phyloP scores from a whole-genome alignment of 176 grass and related monocot genomes.

The Hsuehochloa calcarea region DNA sequence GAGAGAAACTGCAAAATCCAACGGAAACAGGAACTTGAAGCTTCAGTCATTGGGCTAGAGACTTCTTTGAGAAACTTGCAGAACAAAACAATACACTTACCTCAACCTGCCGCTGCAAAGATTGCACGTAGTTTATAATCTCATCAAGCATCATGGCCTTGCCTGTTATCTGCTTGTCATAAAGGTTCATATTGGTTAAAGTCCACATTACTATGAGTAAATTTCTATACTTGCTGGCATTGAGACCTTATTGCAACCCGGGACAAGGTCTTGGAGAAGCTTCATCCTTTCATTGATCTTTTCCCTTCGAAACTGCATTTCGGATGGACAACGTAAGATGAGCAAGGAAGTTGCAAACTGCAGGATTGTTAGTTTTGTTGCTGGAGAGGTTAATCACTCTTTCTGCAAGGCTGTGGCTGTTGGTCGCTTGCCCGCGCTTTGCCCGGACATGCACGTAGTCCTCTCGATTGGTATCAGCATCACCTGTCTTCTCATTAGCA shows the following conservation, averaged over 20 bases:
- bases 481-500: constrained; percentile 26
- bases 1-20: constrained; percentile 73
- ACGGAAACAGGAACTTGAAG: background rate
- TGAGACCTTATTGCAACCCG: constrained; percentile 82
- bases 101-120: constrained; percentile 90
- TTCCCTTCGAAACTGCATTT: constrained; percentile 81
- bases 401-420: constrained; percentile 98
- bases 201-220: background rate
- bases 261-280: constrained; percentile 92
- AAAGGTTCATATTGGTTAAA: background rate
- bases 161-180: constrained; percentile 67
- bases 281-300: constrained; percentile 97
- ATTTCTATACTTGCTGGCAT: background rate
- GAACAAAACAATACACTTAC: constrained; percentile 26
- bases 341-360: constrained; percentile 3
- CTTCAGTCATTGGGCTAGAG: background rate
- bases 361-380: background rate
- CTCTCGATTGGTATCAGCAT: constrained; percentile 33
- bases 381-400: constrained; percentile 52
- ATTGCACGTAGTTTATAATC: constrained; percentile 99
- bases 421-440: constrained; percentile 92
- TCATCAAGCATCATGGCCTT: constrained; percentile 99
- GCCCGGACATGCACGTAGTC: constrained; percentile 75
- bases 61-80: background rate
- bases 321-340: background rate